Percentiles rank a stretch among this genome's conserved stretches.
phyloP scores from a whole-genome alignment of 2,329 filamentous ascomycete species.

The Penicillium sp. region DNA sequence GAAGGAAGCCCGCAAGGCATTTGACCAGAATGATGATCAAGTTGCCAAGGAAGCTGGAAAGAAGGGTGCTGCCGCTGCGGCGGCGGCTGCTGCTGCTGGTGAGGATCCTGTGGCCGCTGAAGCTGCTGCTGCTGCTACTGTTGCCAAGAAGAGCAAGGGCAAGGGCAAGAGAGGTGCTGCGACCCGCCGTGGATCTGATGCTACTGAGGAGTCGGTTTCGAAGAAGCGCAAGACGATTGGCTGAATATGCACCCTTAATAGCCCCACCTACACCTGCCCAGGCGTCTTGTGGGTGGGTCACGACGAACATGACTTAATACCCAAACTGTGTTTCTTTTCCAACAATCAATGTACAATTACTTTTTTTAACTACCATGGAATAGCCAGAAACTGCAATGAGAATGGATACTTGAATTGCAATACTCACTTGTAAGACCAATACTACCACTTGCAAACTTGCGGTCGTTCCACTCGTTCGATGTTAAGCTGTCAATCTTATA shows the following conservation, averaged over 20 bases:
- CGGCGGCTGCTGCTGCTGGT: constrained; percentile 25
- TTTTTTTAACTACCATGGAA: background rate
- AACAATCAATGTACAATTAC: background rate
- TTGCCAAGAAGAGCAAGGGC: constrained; percentile 37
- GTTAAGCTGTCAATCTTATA: background rate
- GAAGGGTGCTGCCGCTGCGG: constrained; percentile 28
- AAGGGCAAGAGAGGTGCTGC: constrained; percentile 37
- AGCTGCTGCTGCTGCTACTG: constrained; percentile 20
- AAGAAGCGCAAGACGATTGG: constrained; percentile 37
- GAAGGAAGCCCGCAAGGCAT: constrained; percentile 72
- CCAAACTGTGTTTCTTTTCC: background rate
- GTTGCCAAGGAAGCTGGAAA: constrained; percentile 42
- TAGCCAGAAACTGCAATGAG: background rate
- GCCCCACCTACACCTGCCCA: background rate
- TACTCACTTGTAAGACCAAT: too few species aligned
- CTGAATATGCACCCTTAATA: constrained; percentile 5
- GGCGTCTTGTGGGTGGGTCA: background rate
- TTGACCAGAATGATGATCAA: constrained; percentile 47
- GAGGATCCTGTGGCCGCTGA: constrained; percentile 32
- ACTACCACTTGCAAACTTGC: background rate
- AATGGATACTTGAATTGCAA: background rate
- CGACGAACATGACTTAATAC: constrained; percentile 1
- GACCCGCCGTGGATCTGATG: constrained; percentile 34
- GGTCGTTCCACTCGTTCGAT: background rate
- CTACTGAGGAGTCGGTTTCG: constrained; percentile 35